Conservation (phyloP, 1,284 basidiomycete species). For the Leccinum huronense region DNA sequence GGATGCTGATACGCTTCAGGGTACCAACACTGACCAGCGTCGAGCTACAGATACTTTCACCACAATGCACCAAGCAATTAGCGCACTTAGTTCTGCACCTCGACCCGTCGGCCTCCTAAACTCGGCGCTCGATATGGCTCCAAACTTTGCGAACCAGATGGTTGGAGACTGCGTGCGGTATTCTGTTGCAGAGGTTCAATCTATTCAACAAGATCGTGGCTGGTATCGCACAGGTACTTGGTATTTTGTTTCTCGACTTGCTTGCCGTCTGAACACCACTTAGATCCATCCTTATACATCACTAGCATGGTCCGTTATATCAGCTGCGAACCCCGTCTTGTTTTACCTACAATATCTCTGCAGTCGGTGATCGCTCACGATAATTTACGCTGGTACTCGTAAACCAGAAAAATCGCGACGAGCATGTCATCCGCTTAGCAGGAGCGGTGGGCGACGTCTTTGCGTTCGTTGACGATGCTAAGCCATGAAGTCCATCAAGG, state of each 20-base stretch:
- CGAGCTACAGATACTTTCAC: not conserved
- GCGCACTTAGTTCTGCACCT: not conserved
- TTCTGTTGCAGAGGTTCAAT: not conserved
- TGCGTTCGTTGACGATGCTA: not conserved
- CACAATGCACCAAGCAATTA: not conserved
- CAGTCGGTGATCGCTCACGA: not conserved
- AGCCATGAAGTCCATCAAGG: not conserved
- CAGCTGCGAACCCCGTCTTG: not conserved
- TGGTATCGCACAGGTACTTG: not conserved
- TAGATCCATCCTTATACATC: not conserved
- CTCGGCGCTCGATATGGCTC: not conserved
- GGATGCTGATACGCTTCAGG: not conserved
- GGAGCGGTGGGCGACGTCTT: not conserved
- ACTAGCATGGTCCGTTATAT: not conserved
- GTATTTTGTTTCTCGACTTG: not conserved
- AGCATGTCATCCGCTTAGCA: not conserved
- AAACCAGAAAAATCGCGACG: not conserved
- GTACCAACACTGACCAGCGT: not conserved
- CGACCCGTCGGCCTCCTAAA: not conserved
- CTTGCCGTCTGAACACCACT: not conserved
- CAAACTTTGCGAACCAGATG: not conserved
- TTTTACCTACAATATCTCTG: not conserved
- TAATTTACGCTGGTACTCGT: not conserved
- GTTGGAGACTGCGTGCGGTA: not conserved
- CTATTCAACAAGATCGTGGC: not conserved